These are phyloP conservation scores for Penicillium sp. DNA, from an alignment of 2,329 filamentous ascomycete genomes.

Conservation along the genomic window DNA sequence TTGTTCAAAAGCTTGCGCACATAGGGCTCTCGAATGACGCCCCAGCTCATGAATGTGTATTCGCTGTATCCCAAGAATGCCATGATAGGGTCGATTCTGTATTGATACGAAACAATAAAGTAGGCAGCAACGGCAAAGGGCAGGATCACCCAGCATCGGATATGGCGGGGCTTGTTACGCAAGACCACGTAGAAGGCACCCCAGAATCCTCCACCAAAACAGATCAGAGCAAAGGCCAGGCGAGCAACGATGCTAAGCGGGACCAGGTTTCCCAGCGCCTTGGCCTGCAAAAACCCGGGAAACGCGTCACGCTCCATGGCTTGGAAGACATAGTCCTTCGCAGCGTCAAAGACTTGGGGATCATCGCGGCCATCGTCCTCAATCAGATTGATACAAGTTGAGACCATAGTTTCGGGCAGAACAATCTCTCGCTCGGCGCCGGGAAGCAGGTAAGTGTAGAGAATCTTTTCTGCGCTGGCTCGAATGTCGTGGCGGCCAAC, in stretches of 20 bases:
- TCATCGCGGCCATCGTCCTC: conserved; percentile 90
- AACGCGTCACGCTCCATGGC: conserved; percentile 99
- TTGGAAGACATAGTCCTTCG: conserved; percentile 99
- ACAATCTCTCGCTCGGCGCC: conserved; percentile 97
- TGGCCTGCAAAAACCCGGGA: conserved; percentile 88
- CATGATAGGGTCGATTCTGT: conserved; percentile 86
- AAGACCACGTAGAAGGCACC: conserved; percentile 89
- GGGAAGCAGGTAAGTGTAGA: conserved; percentile 94
- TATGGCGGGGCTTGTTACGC: conserved; percentile 66
- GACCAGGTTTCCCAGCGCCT: conserved; percentile 91
- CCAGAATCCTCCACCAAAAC: conserved; percentile 92
- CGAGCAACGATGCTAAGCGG: conserved; percentile 82
- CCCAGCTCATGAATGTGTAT: conserved; percentile 92
- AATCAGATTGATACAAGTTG: conserved; percentile 78
- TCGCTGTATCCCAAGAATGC: conserved; percentile 87
- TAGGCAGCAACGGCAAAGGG: conserved; percentile 92
- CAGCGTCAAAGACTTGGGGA: conserved; percentile 92
- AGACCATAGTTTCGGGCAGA: conserved; percentile 77
- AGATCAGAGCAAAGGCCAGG: conserved; percentile 74
- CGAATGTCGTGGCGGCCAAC: conserved; percentile 86
- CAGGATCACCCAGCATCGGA: conserved; percentile 81
- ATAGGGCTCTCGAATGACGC: conserved; percentile 81
- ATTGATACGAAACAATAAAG: conserved; percentile 84
- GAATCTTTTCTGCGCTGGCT: conserved; percentile 91
- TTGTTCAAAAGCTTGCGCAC: conserved; percentile 79